Evolutionary conservation across 306 rosid genomes (phyloP), one percentile per base, ranked within the genome.

Genomic region (Quercus wislizeni): DNA sequence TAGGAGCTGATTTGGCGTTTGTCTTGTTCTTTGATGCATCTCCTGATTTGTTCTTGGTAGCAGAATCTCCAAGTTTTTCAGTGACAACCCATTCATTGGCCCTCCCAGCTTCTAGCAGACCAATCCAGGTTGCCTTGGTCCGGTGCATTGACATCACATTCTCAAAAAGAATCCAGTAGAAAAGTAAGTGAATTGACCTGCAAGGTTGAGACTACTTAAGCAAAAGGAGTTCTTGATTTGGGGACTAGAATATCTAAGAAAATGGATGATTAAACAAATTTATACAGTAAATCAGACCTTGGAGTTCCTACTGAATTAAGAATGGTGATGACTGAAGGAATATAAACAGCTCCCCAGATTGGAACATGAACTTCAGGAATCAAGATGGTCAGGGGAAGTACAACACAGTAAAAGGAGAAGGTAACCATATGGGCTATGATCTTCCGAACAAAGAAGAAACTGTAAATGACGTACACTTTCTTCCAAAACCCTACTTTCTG

Each of bases 261-360:
- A 13, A 27, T 63, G 21, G 75, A 56, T 3, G 13, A 75, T 13
- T n/a, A 79, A 68, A 71, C 33, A 25, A 20, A 12, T 7, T 49
- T 18, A 31, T 54, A 43, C 52, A 73, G 63, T n/a, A 55, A 11
- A 75, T n/a, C 56, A 71, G 15, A 94, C 99, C 99, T 93, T 65
- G 99, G 99, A 82, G 99, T 96, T 88, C 99, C 99, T 0, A 96
- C 99, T 21, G 99, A 91, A 43, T 96, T 96, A 84, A 96, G 94
- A 80, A 93, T 96, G 84, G 99, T 96, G 85, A 96, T 90, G 83
- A 96, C 80, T 28, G 97, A 96, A 77, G 99, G 99, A 76, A 96
- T 96, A 76, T 96, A 96, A 78, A 96, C 99, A 17, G 99, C 99
- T 56, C 99, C 99, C 99, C 99, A 96, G 17, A 96, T 93, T 49